Conservation (phyloP, 202 grass and related monocot genomes). For the Schoenoplectus triqueter region DNA sequence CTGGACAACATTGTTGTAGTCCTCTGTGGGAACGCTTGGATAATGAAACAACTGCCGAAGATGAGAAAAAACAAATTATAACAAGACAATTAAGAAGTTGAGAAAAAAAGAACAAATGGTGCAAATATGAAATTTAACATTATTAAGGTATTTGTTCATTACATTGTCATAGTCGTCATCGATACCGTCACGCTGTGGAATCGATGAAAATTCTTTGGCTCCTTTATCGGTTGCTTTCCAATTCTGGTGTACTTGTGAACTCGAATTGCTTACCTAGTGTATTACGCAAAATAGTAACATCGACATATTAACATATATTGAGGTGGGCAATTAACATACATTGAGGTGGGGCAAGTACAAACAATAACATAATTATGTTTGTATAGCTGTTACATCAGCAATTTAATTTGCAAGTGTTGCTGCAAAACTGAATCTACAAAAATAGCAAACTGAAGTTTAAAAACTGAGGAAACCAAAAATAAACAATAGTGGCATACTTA, state of each 20-base stretch:
- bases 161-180: constrained; percentile 94
- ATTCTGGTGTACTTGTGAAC: constrained; percentile 2
- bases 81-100: constrained; percentile 7
- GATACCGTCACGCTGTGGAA: constrained; percentile 86
- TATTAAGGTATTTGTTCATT: constrained; percentile 44
- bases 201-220: constrained; percentile 40
- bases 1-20: constrained; percentile 66
- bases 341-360: constrained; percentile 32
- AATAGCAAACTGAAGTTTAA: neutral
- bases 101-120: constrained; percentile 35
- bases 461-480: constrained; percentile 22
- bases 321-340: neutral
- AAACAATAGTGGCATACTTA: neutral
- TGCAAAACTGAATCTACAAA: constrained; percentile 18
- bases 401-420: neutral
- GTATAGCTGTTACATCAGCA: constrained; percentile 2
- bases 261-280: constrained; percentile 28
- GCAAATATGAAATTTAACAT: neutral
- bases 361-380: constrained; percentile 14
- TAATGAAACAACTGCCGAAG: constrained; percentile 65
- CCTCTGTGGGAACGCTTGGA: constrained; percentile 70
- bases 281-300: constrained; percentile 14
- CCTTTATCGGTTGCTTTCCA: constrained; percentile 43
- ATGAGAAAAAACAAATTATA: constrained; percentile 30
- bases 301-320: neutral